These are phyloP conservation scores for Crucihimalaya himalaica DNA, from an alignment of 345 rosid species.

Conservation along the genomic window DNA sequence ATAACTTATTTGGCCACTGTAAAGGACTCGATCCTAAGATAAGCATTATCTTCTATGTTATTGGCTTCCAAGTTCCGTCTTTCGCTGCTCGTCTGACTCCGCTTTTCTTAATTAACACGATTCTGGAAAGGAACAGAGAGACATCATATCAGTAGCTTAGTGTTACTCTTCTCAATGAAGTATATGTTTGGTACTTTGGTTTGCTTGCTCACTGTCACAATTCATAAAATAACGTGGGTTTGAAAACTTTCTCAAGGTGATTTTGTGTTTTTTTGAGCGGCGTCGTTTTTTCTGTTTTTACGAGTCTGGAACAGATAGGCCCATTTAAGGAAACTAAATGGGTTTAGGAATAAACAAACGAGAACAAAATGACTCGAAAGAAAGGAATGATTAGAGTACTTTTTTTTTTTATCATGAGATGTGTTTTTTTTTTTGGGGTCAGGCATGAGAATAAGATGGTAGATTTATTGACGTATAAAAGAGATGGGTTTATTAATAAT, in stretches of 20 bases:
- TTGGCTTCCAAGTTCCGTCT: not conserved
- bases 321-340: not conserved
- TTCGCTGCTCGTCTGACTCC: not conserved
- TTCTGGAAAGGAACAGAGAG: not conserved
- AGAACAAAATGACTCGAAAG: not conserved
- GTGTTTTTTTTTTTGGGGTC: not conserved
- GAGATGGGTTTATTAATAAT: no score
- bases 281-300: not conserved
- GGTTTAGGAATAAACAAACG: slow-evolving; percentile 2
- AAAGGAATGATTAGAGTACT: not conserved
- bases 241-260: not conserved
- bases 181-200: slow-evolving; percentile 9
- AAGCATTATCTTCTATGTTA: not conserved
- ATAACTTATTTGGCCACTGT: slow-evolving; percentile 3
- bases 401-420: not conserved
- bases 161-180: not conserved
- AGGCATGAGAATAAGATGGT: no score
- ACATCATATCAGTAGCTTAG: not conserved
- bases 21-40: not conserved
- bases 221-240: not conserved
- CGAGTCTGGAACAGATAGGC: not conserved
- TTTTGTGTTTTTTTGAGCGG: not conserved
- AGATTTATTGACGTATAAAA: no score
- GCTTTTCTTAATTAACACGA: not conserved
- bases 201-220: not conserved